Evolutionary conservation across 306 rosid species (phyloP).

Genomic region (Alnus glutinosa): DNA sequence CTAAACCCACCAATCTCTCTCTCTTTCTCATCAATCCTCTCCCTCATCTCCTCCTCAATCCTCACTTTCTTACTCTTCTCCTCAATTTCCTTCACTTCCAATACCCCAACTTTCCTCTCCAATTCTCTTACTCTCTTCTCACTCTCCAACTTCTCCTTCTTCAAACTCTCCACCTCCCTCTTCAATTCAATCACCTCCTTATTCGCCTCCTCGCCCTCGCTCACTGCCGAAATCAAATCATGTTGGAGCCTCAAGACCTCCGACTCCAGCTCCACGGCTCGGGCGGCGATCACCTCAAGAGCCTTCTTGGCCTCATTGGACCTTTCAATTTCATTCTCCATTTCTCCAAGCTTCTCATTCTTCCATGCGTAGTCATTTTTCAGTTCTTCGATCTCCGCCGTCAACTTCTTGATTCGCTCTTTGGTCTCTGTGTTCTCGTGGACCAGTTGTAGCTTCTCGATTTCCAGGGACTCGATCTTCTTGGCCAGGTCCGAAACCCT

Average conservation of each 20-base stretch:
- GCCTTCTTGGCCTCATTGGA: constrained; percentile 45
- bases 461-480: constrained; percentile 57
- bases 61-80: constrained; percentile 78
- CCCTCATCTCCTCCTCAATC: constrained; percentile 82
- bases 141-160: constrained; percentile 46
- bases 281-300: constrained; percentile 45
- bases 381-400: constrained; percentile 48
- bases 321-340: constrained; percentile 49
- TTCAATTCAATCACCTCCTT: constrained; percentile 49
- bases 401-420: constrained; percentile 49
- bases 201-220: constrained; percentile 49
- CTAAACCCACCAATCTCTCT: constrained; percentile 44
- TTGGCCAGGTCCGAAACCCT: constrained; percentile 30
- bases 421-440: constrained; percentile 45
- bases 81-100: constrained; percentile 85
- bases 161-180: constrained; percentile 48
- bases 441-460: constrained; percentile 48
- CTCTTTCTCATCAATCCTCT: constrained; percentile 61
- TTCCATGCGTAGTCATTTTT: constrained; percentile 35
- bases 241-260: constrained; percentile 78
- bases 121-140: constrained; percentile 69
- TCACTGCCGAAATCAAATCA: constrained; percentile 49
- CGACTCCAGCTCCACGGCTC: constrained; percentile 78
- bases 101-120: constrained; percentile 73
- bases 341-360: constrained; percentile 51